phyloP scores from a whole-genome alignment of 129 eudicot species.

The Calendula officinalis region DNA sequence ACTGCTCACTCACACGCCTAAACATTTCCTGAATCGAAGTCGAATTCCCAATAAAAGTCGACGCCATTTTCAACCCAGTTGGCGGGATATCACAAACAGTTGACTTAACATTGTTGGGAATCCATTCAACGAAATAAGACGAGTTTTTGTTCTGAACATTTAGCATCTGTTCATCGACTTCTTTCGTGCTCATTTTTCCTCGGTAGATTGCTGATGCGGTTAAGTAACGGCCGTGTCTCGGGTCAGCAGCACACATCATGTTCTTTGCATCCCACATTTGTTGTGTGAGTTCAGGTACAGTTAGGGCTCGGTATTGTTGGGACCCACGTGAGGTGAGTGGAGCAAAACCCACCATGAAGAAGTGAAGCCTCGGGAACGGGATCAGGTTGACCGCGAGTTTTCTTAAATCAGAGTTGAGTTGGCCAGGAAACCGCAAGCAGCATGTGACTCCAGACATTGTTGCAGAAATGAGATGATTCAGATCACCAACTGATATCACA shows the following conservation, averaged over 20 bases:
- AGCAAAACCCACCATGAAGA: no score
- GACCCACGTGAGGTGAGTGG: conserved; percentile 76
- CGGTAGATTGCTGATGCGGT: conserved; percentile 58
- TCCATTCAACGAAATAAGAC: conserved; percentile 78
- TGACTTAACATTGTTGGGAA: conserved; percentile 77
- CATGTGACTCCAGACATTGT: conserved; percentile 88
- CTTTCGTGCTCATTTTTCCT: conserved; percentile 40
- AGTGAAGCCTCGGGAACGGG: no score
- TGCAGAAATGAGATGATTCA: conserved; percentile 71
- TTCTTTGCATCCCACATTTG: conserved; percentile 79
- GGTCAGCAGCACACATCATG: conserved; percentile 34
- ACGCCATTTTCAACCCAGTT: conserved; percentile 64
- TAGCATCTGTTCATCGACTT: no score
- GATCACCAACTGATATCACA: conserved; percentile 58
- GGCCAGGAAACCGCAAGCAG: conserved; percentile 56
- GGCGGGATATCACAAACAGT: conserved; percentile 82
- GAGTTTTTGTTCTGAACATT: conserved; percentile 69
- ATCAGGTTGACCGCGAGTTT: conserved; percentile 48
- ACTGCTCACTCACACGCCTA: conserved; percentile 45
- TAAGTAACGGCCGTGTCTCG: conserved; percentile 50
- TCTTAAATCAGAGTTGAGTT: conserved; percentile 66
- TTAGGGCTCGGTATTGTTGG: conserved; percentile 73
- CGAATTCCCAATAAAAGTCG: conserved; percentile 51
- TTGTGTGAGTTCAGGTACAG: conserved; percentile 72
- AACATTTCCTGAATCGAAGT: no score